A percentile compares a stretch with the other conserved stretches of the same genome.
phyloP scores from a whole-genome alignment of 768 basidiomycete genomes.

The Filobasidium wieringae region DNA sequence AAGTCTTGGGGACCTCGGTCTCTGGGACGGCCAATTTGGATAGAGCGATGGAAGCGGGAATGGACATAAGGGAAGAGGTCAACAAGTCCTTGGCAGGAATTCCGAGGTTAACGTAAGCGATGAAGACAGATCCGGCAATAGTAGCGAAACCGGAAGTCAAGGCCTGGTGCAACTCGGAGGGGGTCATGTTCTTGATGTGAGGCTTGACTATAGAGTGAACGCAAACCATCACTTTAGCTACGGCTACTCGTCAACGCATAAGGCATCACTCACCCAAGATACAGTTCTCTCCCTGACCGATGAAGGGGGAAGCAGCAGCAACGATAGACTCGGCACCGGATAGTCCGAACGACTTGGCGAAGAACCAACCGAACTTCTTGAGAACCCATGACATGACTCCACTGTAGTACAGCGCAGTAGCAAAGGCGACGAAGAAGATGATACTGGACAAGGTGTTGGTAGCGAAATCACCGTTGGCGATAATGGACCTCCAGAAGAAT shows the following conservation, averaged over 20 bases:
- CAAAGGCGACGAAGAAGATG: conserved; percentile 87
- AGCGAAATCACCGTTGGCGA: conserved; percentile 42
- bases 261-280: conserved; percentile 47
- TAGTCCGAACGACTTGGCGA: conserved; percentile 80
- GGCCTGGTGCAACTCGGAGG: conserved; percentile 59
- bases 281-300: conserved; percentile 81
- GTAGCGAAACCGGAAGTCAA: conserved; percentile 58
- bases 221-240: too few species aligned
- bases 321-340: conserved; percentile 94
- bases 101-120: conserved; percentile 57
- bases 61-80: conserved; percentile 73
- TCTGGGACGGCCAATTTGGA: conserved; percentile 80
- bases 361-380: conserved; percentile 80
- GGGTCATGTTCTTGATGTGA: conserved; percentile 73
- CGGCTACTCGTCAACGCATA: too few species aligned
- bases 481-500: conserved; percentile 63
- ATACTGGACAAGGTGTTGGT: conserved; percentile 45
- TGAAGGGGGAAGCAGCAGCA: conserved; percentile 83
- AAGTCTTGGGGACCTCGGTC: conserved; percentile 50
- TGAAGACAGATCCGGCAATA: conserved; percentile 79
- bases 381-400: conserved; percentile 90
- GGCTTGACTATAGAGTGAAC: conserved; percentile 49
- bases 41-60: conserved; percentile 86
- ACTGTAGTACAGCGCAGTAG: conserved; percentile 77
- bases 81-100: conserved; percentile 45